Evolutionary conservation across 176 grass and related monocot genomes (phyloP).

Genomic region (Oryza punctata): DNA sequence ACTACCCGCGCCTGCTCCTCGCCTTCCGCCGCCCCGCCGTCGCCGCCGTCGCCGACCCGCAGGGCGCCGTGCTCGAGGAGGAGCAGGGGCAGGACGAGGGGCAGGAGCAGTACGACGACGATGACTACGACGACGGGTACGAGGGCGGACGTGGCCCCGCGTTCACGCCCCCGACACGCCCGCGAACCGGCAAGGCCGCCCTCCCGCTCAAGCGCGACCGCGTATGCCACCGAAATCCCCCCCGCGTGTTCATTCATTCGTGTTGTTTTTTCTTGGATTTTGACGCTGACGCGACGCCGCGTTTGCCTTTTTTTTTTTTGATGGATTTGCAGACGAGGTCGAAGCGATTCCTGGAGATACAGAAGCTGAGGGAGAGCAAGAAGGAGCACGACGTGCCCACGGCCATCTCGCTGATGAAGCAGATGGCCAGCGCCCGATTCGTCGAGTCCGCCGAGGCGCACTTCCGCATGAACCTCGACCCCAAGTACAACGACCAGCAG

Average conservation of each 20-base stretch:
- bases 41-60: conserved; percentile 51
- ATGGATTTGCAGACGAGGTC: conserved; percentile 63
- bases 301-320: not conserved
- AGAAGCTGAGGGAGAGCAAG: conserved; percentile 95
- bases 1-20: conserved; percentile 47
- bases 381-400: conserved; percentile 83
- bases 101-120: conserved; percentile 33
- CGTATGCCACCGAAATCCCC: conserved; percentile 35
- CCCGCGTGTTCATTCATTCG: not conserved
- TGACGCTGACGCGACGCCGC: not conserved
- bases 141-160: conserved; percentile 47
- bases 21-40: conserved; percentile 46
- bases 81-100: conserved; percentile 2
- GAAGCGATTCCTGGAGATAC: conserved; percentile 95
- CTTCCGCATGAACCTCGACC: conserved; percentile 95
- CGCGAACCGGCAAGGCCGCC: conserved; percentile 91
- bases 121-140: conserved; percentile 43
- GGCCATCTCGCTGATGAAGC: conserved; percentile 72
- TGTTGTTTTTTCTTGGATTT: not conserved
- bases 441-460: conserved; percentile 85
- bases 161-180: conserved; percentile 55
- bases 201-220: conserved; percentile 89
- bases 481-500: conserved; percentile 99
- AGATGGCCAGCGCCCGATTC: conserved; percentile 65
- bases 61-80: conserved; percentile 48